Conservation (phyloP, 208 protist genomes). For the Trypanosoma theileri region DNA sequence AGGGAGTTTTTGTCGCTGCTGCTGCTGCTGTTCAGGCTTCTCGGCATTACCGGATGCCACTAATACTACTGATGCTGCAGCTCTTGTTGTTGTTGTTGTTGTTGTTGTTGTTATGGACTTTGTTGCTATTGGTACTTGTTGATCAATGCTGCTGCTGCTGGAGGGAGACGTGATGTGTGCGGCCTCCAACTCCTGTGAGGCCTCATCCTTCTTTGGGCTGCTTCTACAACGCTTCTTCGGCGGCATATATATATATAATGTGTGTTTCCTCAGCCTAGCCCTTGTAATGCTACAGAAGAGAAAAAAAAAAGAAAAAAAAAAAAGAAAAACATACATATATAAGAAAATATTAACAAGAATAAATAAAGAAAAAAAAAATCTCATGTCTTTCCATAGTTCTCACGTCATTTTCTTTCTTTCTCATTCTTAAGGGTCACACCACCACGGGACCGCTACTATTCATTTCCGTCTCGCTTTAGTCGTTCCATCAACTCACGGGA, state of each 20-base stretch:
- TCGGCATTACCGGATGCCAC: not conserved
- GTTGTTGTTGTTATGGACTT: not conserved
- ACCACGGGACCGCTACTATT: not conserved
- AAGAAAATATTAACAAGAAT: not conserved
- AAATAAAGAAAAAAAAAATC: too few species aligned
- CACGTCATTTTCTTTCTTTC: not conserved
- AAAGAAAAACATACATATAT: not conserved
- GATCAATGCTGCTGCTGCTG: not conserved
- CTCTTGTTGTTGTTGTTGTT: not conserved
- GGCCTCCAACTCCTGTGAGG: not conserved
- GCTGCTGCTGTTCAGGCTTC: not conserved
- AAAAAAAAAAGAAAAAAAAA: not conserved
- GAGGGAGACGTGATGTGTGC: not conserved
- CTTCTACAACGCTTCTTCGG: slow-evolving; percentile 9
- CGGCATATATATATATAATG: not conserved
- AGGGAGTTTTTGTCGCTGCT: slow-evolving; percentile 12
- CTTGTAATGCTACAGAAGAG: not conserved
- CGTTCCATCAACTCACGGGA: slow-evolving; percentile 53
- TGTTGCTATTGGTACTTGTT: too few species aligned
- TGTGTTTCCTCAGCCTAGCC: not conserved
- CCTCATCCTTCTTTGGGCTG: not conserved
- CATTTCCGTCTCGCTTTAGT: slow-evolving; percentile 18
- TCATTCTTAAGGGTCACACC: not conserved
- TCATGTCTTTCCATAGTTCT: not conserved
- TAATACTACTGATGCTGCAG: slow-evolving; percentile 1